A percentile compares a stretch with the other conserved stretches of the same genome.
Evolutionary conservation across 176 grass and related monocot species (phyloP).

Genomic region (Carex cristatella): DNA sequence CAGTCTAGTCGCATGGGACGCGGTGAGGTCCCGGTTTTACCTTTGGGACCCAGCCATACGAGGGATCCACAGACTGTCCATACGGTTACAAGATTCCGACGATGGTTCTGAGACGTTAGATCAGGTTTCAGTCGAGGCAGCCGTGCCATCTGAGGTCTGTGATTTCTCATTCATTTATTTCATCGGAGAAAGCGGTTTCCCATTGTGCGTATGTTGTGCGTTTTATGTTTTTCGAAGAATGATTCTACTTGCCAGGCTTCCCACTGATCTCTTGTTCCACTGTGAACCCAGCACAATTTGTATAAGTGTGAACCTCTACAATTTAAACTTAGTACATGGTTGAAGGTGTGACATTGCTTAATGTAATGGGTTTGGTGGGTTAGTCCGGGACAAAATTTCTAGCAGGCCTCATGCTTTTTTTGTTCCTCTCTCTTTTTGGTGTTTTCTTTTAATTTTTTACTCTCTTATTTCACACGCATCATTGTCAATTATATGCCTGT

Average conservation of each 20-base stretch:
- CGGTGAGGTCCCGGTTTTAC: conserved; percentile 59
- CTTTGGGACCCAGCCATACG: conserved; percentile 48
- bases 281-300: not conserved
- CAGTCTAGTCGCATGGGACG: conserved; percentile 52
- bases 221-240: not conserved
- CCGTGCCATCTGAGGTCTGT: conserved; percentile 70
- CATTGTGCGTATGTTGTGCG: no score
- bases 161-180: not conserved
- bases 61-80: conserved; percentile 49
- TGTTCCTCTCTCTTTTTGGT: not conserved
- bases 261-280: not conserved
- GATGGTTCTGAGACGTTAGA: conserved; percentile 25
- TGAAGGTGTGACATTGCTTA: not conserved
- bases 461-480: not conserved
- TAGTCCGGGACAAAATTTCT: not conserved
- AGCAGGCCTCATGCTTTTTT: not conserved
- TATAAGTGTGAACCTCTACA: not conserved
- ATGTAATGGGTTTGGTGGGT: not conserved
- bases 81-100: conserved; percentile 54
- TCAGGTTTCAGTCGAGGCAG: conserved; percentile 52
- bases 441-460: not conserved
- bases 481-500: not conserved
- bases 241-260: not conserved
- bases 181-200: no score
- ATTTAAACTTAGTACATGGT: not conserved